phyloP scores from a whole-genome alignment of 441 rosid species.

The Capsella rubella region DNA sequence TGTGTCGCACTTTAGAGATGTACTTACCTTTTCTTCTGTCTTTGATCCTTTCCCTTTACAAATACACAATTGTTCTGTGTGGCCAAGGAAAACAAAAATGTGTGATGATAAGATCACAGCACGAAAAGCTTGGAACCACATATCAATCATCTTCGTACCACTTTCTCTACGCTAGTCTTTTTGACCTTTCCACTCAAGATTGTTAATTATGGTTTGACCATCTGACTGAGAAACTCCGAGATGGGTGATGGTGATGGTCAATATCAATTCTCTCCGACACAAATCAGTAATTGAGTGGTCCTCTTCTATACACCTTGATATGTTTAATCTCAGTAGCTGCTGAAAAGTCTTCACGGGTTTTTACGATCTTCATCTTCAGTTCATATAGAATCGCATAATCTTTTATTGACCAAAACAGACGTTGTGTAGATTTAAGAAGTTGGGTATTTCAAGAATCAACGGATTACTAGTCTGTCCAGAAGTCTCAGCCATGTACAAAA shows the following conservation, averaged over 20 bases:
- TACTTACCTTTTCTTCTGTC: constrained; percentile 6
- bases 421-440: not conserved
- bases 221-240: constrained; percentile 22
- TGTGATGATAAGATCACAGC: constrained; percentile 22
- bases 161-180: constrained; percentile 14
- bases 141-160: constrained; percentile 5
- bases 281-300: constrained; percentile 20
- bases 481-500: not conserved
- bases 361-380: not conserved
- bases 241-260: constrained; percentile 19
- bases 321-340: not conserved
- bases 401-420: not conserved
- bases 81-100: constrained; percentile 23
- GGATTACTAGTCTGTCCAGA: not conserved
- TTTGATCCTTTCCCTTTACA: not conserved
- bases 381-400: not conserved
- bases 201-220: constrained; percentile 5
- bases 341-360: constrained; percentile 18
- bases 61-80: constrained; percentile 23
- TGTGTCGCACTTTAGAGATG: not conserved
- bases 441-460: not conserved
- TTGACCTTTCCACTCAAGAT: constrained; percentile 34
- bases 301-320: constrained; percentile 6
- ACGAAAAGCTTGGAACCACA: constrained; percentile 7
- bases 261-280: not conserved